These are phyloP conservation scores for Saturnispora gosingensis DNA, from an alignment of 805 yeast genomes.

Conservation along the genomic window DNA sequence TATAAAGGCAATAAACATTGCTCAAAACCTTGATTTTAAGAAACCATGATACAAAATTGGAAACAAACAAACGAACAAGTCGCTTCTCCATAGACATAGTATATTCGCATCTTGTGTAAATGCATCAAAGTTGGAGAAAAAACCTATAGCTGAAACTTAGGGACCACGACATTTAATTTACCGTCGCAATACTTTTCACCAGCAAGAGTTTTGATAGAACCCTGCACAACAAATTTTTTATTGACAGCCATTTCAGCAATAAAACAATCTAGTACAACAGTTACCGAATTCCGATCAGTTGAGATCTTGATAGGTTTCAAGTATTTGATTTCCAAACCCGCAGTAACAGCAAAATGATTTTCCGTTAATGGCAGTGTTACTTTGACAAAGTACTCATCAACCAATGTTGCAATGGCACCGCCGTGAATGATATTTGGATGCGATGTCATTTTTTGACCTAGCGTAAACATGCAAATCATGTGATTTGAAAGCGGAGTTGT, in stretches of 20 bases:
- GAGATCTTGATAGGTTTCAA: conserved; percentile 20
- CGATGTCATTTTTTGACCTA: conserved; percentile 37
- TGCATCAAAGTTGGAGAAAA: not conserved
- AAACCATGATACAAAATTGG: not conserved
- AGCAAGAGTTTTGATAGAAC: conserved; percentile 13
- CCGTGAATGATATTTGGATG: conserved; percentile 45
- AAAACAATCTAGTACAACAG: conserved; percentile 20
- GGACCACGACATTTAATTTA: conserved; percentile 21
- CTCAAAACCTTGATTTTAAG: not conserved
- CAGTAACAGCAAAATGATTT: conserved; percentile 41
- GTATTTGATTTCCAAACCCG: conserved; percentile 35
- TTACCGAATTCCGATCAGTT: conserved; percentile 5
- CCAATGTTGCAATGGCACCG: conserved; percentile 42
- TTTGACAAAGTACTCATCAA: conserved; percentile 45
- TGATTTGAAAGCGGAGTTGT: conserved; percentile 27
- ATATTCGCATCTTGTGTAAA: not conserved
- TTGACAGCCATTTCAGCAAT: conserved; percentile 9
- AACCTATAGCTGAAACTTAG: conserved; percentile 7
- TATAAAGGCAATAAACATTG: not conserved
- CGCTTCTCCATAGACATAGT: not conserved
- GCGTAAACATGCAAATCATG: conserved; percentile 35
- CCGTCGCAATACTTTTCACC: conserved; percentile 19
- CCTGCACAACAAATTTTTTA: conserved; percentile 18
- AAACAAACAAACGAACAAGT: not conserved
- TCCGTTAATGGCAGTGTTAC: conserved; percentile 42